phyloP scores from a whole-genome alignment of 805 yeast species.

The Cyberlindnera euphorbiiphila region DNA sequence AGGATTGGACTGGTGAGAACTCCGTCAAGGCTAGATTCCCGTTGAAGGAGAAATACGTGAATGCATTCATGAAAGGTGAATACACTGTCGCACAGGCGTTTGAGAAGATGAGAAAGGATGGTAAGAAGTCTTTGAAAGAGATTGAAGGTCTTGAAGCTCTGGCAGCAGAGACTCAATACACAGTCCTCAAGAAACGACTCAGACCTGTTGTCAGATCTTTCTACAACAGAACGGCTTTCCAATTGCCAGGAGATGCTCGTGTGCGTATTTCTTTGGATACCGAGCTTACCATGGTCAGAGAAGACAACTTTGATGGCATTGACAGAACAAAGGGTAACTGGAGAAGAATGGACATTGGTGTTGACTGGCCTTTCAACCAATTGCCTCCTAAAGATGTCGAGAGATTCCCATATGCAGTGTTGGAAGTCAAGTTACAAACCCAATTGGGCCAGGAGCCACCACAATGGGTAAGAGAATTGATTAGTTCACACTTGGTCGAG shows the following conservation, averaged over 20 bases:
- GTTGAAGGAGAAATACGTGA: slow-evolving; percentile 85
- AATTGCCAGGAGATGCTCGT: slow-evolving; percentile 98
- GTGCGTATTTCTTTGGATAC: slow-evolving; percentile 98
- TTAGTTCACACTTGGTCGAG: slow-evolving; percentile 89
- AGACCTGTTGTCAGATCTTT: slow-evolving; percentile 96
- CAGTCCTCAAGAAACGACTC: slow-evolving; percentile 75
- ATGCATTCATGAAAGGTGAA: slow-evolving; percentile 76
- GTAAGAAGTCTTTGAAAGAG: slow-evolving; percentile 81
- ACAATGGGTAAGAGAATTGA: slow-evolving; percentile 91
- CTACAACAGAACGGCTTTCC: slow-evolving; percentile 98
- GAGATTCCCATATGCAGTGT: slow-evolving; percentile 94
- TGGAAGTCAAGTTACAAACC: slow-evolving; percentile 96
- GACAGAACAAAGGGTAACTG: slow-evolving; percentile 91
- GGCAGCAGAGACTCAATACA: slow-evolving; percentile 90
- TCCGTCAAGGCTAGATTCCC: slow-evolving; percentile 98
- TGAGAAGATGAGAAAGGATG: slow-evolving; percentile 89
- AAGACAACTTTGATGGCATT: slow-evolving; percentile 90
- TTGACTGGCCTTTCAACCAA: slow-evolving; percentile 91
- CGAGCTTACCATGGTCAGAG: slow-evolving; percentile 95
- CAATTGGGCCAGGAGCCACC: slow-evolving; percentile 99
- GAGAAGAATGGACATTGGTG: slow-evolving; percentile 98
- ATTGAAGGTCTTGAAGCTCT: slow-evolving; percentile 88
- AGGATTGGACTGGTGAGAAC: slow-evolving; percentile 99
- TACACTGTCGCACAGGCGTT: slow-evolving; percentile 87
- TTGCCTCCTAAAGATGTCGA: slow-evolving; percentile 81